phyloP scores from a whole-genome alignment of 768 basidiomycete species.

The Zangia roseola region DNA sequence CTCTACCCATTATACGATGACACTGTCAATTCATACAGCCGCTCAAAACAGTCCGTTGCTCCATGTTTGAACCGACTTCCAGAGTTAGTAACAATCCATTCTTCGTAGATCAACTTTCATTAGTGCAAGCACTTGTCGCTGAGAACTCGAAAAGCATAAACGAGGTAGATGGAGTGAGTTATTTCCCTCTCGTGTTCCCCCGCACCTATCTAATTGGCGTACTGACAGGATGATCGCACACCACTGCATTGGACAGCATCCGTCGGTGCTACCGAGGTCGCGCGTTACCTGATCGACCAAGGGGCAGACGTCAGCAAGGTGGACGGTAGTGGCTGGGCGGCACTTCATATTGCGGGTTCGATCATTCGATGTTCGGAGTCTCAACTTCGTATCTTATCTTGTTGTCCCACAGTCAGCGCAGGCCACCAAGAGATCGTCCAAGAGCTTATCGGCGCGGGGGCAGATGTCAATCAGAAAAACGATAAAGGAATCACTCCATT shows the following conservation, averaged over 20 bases:
- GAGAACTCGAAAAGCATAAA: constrained; percentile 64
- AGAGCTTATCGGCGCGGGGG: constrained; percentile 79
- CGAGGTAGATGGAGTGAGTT: constrained; percentile 57
- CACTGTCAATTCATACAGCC: constrained; percentile 55
- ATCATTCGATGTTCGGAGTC: neutral
- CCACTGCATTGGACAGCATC: constrained; percentile 87
- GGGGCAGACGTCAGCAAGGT: constrained; percentile 62
- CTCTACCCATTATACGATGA: constrained; percentile 31
- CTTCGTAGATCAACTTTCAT: constrained; percentile 60
- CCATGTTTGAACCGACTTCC: neutral
- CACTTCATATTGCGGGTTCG: constrained; percentile 77
- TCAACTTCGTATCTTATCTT: neutral
- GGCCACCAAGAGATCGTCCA: constrained; percentile 73
- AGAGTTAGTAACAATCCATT: neutral
- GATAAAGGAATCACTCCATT: constrained; percentile 82
- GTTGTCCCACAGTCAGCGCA: constrained; percentile 60
- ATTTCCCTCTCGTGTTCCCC: neutral
- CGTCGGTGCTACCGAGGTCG: constrained; percentile 67
- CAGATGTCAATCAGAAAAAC: constrained; percentile 76
- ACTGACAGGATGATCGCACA: constrained; percentile 72
- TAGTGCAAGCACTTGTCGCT: constrained; percentile 63
- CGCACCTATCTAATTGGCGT: neutral
- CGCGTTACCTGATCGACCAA: constrained; percentile 65
- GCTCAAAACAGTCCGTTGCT: constrained; percentile 58
- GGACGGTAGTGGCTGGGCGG: constrained; percentile 73